Evolutionary conservation across 192 early-diverging fungal species (phyloP), one percentile per base, ranked within the genome.

Genomic region (Coemansia sp.): DNA sequence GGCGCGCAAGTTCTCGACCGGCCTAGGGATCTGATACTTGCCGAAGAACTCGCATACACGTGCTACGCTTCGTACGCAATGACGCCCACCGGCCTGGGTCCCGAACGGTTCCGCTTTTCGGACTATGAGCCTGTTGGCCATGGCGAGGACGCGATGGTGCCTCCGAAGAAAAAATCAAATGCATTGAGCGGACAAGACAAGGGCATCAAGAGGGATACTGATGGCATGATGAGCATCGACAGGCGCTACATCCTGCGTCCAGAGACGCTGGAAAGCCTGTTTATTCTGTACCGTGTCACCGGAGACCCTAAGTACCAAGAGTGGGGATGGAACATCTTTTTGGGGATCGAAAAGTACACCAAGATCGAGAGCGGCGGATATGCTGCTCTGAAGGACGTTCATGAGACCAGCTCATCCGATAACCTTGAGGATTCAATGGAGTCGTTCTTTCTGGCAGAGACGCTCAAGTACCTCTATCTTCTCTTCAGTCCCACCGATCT

Each of bases 381-480:
- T 66, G 78, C 87, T 2, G 81, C 77, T 20, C 63, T 87, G 61
- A n/a, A 12, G 3, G 51, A 84, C 34, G 77, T 84, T 1, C 12
- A 52, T 7, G 42, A 64, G 5, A 62, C 59, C 0, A 12, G 35
- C 0, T 16, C 13, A 0, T 53, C 29, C 33, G 23, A 18, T 2
- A 71, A 71, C 37, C 53, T 26, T 10, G 26, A 51, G 0, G 84
- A 82, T 23, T 60, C 65, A n/a, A 86, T 85, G 81, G 84, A 86
- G 58, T 90, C 89, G 43, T 98, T 95, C 78, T 95, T 98, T 70
- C 72, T 95, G 58, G 95, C 95, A 0, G 96, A 99, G 72, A 96
- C 95, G 0, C 86, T 99, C 63, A 99, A 99, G 79, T 99, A 99
- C 70, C 82, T 95, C 23, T 99, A 93, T 73, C 65, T 99, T 68